Evolutionary conservation across 305 asterid species (phyloP).

Genomic region (Solanum hybrid): DNA sequence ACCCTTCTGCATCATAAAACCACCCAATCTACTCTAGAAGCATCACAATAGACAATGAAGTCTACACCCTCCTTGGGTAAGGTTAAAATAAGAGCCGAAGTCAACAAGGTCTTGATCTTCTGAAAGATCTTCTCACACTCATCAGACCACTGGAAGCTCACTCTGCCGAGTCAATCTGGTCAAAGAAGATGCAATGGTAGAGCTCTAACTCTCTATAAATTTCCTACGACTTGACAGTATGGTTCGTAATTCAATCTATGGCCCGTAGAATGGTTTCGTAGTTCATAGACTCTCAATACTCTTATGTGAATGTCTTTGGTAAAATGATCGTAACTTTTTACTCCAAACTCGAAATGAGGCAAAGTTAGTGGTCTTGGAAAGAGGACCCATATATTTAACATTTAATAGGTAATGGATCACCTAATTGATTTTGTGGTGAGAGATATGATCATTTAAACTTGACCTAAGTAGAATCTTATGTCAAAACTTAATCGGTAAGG

Average conservation of each 20-base stretch:
- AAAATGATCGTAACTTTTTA: too few species aligned
- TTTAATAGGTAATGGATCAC: neutral
- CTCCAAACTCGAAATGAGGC: neutral
- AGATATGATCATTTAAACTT: neutral
- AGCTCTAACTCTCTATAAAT: neutral
- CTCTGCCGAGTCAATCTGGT: too few species aligned
- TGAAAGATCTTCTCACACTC: neutral
- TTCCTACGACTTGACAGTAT: neutral
- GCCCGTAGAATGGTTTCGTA: neutral
- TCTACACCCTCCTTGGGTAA: neutral
- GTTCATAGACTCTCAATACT: neutral
- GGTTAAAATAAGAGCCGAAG: neutral
- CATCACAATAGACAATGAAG: neutral
- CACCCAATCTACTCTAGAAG: neutral
- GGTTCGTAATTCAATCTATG: neutral
- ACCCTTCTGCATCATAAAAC: neutral
- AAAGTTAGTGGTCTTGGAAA: neutral
- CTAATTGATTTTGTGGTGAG: neutral
- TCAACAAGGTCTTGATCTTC: neutral
- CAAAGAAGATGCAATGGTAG: too few species aligned
- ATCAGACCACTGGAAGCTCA: too few species aligned
- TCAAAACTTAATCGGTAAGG: neutral
- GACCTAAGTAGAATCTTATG: neutral
- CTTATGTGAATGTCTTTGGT: neutral
- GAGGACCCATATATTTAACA: neutral